Percentiles rank a stretch among this genome's conserved stretches.
These are phyloP conservation scores for Arthrobotrys sphaeroides DNA, from an alignment of 2,329 filamentous ascomycete species.

Conservation along the genomic window DNA sequence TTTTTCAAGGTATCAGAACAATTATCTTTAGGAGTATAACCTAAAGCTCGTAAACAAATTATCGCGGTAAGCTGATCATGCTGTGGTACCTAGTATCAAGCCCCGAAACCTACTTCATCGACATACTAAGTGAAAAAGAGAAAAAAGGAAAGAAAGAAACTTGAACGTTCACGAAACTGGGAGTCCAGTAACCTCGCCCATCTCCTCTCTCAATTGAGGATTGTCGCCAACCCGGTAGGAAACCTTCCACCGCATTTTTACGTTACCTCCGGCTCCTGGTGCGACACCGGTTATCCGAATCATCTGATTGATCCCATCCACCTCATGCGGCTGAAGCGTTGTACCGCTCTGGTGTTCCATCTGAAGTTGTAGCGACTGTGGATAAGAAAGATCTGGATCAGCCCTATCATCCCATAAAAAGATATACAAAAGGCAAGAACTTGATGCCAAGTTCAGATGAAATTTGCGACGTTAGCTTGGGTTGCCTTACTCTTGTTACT, in stretches of 20 bases:
- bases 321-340: slow-evolving; percentile 76
- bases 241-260: slow-evolving; percentile 90
- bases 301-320: slow-evolving; percentile 79
- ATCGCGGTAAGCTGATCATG: slow-evolving; percentile 6
- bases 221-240: slow-evolving; percentile 74
- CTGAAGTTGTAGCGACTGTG: slow-evolving; percentile 70
- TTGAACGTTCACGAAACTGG: slow-evolving; percentile 70
- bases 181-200: slow-evolving; percentile 83
- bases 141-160: no score
- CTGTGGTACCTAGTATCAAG: not conserved
- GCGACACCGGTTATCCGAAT: slow-evolving; percentile 81
- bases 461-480: not conserved
- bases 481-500: slow-evolving; percentile 79
- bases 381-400: slow-evolving; percentile 7
- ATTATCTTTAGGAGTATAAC: slow-evolving; percentile 15
- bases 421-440: not conserved
- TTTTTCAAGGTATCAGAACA: slow-evolving; percentile 23
- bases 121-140: no score
- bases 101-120: slow-evolving; percentile 18
- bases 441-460: slow-evolving; percentile 22
- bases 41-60: slow-evolving; percentile 5
- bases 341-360: slow-evolving; percentile 81
- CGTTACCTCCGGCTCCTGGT: slow-evolving; percentile 75
- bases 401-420: slow-evolving; percentile 11
- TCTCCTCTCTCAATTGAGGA: slow-evolving; percentile 74